Base-by-base conservation (phyloP, 352 stramenopile genomes). In the Globisporangium abappressorium region DNA sequence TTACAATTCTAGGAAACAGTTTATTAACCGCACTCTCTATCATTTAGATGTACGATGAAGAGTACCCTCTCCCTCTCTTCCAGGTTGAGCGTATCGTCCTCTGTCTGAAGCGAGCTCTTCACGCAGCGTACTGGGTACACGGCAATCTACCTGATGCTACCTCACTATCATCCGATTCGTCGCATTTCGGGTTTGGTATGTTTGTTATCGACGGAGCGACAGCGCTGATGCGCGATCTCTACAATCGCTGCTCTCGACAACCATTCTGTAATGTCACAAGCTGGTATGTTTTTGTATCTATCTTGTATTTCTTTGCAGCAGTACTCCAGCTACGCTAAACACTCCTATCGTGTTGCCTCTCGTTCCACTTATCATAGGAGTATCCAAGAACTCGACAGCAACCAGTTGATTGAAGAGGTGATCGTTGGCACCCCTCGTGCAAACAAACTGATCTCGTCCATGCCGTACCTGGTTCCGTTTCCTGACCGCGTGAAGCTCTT, bases 401-500 rank as follows among this genome's bases (percentile, higher is more conserved):
- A 81, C 26, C 72, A 83, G 24, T 64, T 90, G 53, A 86, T 91
- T 56, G 76, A 88, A 43, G 76, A 89, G 61, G 78, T 87, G 20
- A 69, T 90, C 18, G 53, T 71, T 1, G 75, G 81, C 11, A 87
- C 80, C 6, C 80, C 81, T 15, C 75, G 80, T 62, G 82, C 77
- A 11, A 85, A 86, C 68, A 81, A 87, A 38, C 72, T 89, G 15
- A 82, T 94, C 38, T 73, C 81, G 34, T 86, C 80, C 11, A 92
- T 93, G 82, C 82, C 85, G n/a, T 93, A 85, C 57, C 68, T 88
- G 33, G 68, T 95, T 5, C 76, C 82, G 9, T 94, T 94, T 56
- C 72, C 77, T 49, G 84, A 93, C 62, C 78, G 87, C 9, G 84
- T 91, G 1, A 83, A 83, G 62, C 67, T 94, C 12, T 93, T 94